Base-by-base conservation (phyloP, 352 stramenopile genomes). In the Pythium coloratum region DNA sequence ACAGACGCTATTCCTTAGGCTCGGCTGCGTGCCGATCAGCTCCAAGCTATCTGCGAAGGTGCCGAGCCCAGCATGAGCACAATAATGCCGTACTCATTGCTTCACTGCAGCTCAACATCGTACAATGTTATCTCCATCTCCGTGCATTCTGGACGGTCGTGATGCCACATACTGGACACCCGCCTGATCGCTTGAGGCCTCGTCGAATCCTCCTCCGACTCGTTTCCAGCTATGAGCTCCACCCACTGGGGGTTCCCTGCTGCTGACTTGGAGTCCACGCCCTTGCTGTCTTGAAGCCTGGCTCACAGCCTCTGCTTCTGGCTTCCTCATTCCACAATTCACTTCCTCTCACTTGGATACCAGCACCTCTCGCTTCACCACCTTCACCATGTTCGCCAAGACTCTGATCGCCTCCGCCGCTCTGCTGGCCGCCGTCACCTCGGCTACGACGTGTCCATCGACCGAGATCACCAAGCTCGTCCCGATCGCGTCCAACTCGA, bases 401-500 rank as follows among this genome's bases (percentile, higher is more conserved):
- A 62, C 33, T 26, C 0, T 53, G 18, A 24, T 62, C 30, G 9
- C 16, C 38, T 28, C 24, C 36, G 36, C 55, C 54, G 54, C 54
- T 51, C 8, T 38, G 10, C 20, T 51, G 6, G 38, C 20, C 38
- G 55, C 34, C 28, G 36, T 50, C 24, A 36, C 36, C 6, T 51
- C 33, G 34, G 55, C 55, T 16, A 28, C 53, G 26, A 26, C 55
- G 18, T 65, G 59, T 24, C 42, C 40, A 32, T 28, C 59, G 16
- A 56, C 42, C 18, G 59, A 65, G 36, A 28, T 65, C 20, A 46
- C 46, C 59, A 65, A 65, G 59, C 59, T 65, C 30, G 47, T 40
- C 44, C 42, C 42, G n/a, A 26, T 65, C 20, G 59, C 59, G 7
- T 46, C 59, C 44, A 44, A 57, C 46, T 13, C 59, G 16, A 65